Evolutionary conservation across 2,329 filamentous ascomycete species (phyloP).

Genomic region (Fusarium paranaense): DNA sequence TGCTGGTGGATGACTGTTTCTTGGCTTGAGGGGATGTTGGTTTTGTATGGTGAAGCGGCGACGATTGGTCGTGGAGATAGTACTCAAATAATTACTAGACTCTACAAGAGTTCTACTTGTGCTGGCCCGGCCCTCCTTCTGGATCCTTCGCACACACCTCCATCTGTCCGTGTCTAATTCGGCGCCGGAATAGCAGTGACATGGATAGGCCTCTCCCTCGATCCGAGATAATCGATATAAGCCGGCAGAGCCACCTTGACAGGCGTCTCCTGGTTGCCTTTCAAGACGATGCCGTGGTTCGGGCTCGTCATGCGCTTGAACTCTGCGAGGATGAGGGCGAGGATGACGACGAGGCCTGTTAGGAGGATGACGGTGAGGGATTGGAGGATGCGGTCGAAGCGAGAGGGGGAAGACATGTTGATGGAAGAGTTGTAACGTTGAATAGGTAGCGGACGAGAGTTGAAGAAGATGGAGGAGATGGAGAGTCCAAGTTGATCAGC

Average conservation of each 20-base stretch:
- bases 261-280: not conserved
- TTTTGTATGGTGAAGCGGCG: not conserved
- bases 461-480: not conserved
- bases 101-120: not conserved
- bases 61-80: not conserved
- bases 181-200: not conserved
- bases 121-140: not conserved
- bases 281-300: not conserved
- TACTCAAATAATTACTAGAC: not conserved
- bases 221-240: not conserved
- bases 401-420: not conserved
- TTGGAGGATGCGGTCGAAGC: not conserved
- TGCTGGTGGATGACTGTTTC: not conserved
- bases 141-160: not conserved
- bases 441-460: not conserved
- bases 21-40: not conserved
- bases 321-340: conserved; percentile 29
- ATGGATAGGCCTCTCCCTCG: not conserved
- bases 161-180: not conserved
- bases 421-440: not conserved
- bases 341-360: conserved; percentile 10
- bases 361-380: conserved; percentile 4
- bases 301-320: conserved; percentile 19
- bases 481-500: not conserved
- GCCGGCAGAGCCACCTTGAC: conserved; percentile 2